Evolutionary conservation across 2,329 filamentous ascomycete species (phyloP).

Genomic region (Sporothrix protearum): DNA sequence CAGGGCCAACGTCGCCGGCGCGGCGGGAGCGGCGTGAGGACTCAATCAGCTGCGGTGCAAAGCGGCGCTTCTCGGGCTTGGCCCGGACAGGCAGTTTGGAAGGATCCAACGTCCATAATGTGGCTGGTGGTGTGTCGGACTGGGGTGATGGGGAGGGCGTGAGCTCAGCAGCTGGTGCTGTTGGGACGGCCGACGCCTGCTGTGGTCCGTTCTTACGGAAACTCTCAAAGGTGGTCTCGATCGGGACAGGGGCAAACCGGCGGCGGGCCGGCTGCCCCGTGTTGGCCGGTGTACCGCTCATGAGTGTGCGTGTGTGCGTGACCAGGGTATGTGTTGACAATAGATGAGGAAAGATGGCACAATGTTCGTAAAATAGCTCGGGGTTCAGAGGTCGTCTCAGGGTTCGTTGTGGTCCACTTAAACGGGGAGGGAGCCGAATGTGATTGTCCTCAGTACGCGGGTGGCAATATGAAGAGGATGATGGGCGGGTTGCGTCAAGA

Average conservation of each 20-base stretch:
- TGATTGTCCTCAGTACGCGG: not conserved
- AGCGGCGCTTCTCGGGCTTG: conserved; percentile 46
- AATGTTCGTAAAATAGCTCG: too few relatives aligned
- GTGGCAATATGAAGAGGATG: not conserved
- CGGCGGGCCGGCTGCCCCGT: conserved; percentile 33
- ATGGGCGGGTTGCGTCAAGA: not conserved
- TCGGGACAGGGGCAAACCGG: conserved; percentile 65
- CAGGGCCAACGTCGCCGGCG: conserved; percentile 60
- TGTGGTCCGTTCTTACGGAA: conserved; percentile 43
- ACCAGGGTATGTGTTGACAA: not conserved
- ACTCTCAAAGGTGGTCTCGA: conserved; percentile 67
- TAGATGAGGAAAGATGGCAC: not conserved
- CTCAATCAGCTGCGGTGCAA: conserved; percentile 77
- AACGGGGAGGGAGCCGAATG: not conserved
- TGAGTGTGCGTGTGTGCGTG: not conserved
- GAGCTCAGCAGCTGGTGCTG: conserved; percentile 43
- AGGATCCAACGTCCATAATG: conserved; percentile 20
- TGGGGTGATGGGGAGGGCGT: conserved; percentile 57
- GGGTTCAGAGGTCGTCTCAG: not conserved
- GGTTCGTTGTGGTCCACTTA: not conserved
- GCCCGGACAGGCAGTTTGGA: not conserved
- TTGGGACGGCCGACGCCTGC: conserved; percentile 17
- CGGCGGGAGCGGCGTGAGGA: conserved; percentile 69
- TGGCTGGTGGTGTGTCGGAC: conserved; percentile 31
- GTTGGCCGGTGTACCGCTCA: conserved; percentile 4